phyloP scores from a whole-genome alignment of 306 rosid genomes.

The Castanospermum australe region DNA sequence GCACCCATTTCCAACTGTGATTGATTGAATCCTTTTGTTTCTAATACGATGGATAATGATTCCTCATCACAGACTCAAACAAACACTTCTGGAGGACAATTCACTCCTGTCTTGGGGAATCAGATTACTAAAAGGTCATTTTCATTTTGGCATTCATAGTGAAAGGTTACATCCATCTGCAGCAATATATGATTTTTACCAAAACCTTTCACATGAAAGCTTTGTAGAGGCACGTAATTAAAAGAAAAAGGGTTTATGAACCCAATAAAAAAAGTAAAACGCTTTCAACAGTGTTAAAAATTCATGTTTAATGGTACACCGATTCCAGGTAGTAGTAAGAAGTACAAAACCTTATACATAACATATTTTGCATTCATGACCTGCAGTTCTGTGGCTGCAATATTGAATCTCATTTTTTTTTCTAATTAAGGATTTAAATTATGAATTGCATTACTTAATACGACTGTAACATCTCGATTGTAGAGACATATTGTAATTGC shows the following conservation, averaged over 20 bases:
- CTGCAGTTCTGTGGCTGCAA: too few species aligned
- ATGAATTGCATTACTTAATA: too few species aligned
- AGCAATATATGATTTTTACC: constrained; percentile 17
- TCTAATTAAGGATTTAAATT: too few species aligned
- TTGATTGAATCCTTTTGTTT: constrained; percentile 22
- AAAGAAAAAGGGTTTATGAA: background rate
- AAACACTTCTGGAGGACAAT: constrained; percentile 4
- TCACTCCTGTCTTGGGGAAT: background rate
- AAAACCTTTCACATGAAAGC: constrained; percentile 52
- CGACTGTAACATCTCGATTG: too few species aligned
- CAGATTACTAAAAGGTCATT: constrained; percentile 21
- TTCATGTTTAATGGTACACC: too few species aligned
- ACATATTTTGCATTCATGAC: too few species aligned
- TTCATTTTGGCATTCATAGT: constrained; percentile 19
- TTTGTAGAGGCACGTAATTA: background rate
- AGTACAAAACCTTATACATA: too few species aligned
- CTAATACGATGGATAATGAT: constrained; percentile 24
- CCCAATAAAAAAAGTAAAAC: background rate
- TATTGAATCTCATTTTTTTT: too few species aligned
- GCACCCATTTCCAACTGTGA: constrained; percentile 22
- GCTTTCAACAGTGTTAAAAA: too few species aligned
- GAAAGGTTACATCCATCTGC: constrained; percentile 15
- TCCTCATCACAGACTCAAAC: background rate
- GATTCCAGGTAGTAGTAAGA: too few species aligned
- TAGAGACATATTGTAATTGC: too few species aligned